Evolutionary conservation across 306 rosid genomes (phyloP).

Genomic region (Notholithocarpus densiflorus): DNA sequence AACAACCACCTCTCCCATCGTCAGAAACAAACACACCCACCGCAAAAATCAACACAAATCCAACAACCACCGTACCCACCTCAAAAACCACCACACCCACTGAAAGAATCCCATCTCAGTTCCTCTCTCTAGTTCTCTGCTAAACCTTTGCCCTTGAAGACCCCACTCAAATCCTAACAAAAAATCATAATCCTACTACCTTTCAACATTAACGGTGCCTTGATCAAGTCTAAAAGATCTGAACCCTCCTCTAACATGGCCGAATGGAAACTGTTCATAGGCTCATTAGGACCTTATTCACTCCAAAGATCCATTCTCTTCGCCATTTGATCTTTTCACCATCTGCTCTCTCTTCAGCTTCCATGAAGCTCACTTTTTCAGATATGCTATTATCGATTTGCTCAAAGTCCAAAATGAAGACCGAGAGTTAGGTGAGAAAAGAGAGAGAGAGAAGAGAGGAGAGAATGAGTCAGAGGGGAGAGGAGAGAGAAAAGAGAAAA

Average conservation of each 20-base stretch:
- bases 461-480: too few relatives aligned
- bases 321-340: conserved; percentile 43
- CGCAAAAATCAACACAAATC: too few relatives aligned
- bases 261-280: conserved; percentile 31
- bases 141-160: conserved; percentile 15
- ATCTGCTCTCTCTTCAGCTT: conserved; percentile 41
- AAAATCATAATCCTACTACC: background rate
- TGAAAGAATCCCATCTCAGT: conserved; percentile 1
- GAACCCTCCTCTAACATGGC: conserved; percentile 37
- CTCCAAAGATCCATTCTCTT: conserved; percentile 37
- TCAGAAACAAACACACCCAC: too few relatives aligned
- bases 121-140: conserved; percentile 22
- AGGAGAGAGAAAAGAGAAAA: too few relatives aligned
- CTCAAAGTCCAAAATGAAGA: conserved; percentile 33
- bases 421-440: background rate
- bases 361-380: conserved; percentile 42
- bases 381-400: conserved; percentile 45
- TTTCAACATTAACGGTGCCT: conserved; percentile 23
- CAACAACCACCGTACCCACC: too few relatives aligned
- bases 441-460: too few relatives aligned
- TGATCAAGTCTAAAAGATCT: conserved; percentile 45
- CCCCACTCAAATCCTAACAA: background rate
- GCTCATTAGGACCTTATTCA: conserved; percentile 42
- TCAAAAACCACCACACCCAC: conserved; percentile 1
- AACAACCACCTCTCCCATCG: too few relatives aligned